Evolutionary conservation across 2,329 filamentous ascomycete genomes (phyloP).

Genomic region (Neofusicoccum kwambonambiense): DNA sequence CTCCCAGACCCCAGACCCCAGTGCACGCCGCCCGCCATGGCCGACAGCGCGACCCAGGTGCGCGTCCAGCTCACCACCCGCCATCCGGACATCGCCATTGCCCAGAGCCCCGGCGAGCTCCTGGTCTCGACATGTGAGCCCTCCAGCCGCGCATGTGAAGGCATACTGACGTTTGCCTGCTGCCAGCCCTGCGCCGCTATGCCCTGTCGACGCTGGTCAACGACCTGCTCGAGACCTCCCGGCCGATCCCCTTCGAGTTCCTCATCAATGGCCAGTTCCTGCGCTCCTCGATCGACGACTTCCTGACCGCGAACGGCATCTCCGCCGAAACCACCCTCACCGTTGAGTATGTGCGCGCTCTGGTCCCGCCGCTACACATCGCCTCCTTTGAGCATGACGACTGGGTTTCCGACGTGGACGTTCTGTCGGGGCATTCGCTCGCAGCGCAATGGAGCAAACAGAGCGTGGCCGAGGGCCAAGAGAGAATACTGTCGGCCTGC

Average conservation of each 20-base stretch:
- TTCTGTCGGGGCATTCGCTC: constrained; percentile 67
- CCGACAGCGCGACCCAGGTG: constrained; percentile 37
- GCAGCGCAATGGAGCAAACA: constrained; percentile 59
- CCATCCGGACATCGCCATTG: constrained; percentile 53
- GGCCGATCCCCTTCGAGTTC: constrained; percentile 85
- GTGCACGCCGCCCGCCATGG: neutral
- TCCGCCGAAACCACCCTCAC: constrained; percentile 84
- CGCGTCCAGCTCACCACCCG: constrained; percentile 55
- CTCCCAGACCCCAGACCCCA: neutral
- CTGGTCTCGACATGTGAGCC: constrained; percentile 56
- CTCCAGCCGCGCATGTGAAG: neutral
- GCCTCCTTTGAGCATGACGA: constrained; percentile 96
- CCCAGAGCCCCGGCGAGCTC: constrained; percentile 55
- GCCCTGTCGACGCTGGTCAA: constrained; percentile 64
- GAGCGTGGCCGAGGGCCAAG: constrained; percentile 53
- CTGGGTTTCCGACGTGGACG: constrained; percentile 87
- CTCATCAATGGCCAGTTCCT: constrained; percentile 92
- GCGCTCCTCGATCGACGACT: constrained; percentile 84
- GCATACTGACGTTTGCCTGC: neutral
- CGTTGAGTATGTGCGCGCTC: constrained; percentile 88
- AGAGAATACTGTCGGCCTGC: constrained; percentile 82
- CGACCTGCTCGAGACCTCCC: constrained; percentile 56
- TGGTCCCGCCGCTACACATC: constrained; percentile 85
- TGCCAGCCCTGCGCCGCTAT: constrained; percentile 54
- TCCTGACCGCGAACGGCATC: constrained; percentile 80